Evolutionary conservation across 2,329 filamentous ascomycete genomes (phyloP), one percentile per base, ranked within the genome.

Genomic region (Cladosporium colombiae): DNA sequence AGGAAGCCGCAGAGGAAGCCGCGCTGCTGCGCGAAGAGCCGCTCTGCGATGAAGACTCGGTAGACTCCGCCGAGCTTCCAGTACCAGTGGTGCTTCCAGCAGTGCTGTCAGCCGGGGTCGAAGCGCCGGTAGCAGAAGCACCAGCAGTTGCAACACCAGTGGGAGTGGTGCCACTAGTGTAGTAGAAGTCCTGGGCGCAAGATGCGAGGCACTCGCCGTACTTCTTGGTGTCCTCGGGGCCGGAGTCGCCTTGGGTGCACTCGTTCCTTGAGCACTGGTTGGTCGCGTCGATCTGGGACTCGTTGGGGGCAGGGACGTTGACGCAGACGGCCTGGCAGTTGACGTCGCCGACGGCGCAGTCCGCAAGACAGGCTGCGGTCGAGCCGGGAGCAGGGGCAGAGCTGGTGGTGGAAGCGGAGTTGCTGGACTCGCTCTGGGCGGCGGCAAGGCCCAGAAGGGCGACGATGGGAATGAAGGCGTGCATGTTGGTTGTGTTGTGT

Each of bases 211-310:
- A 86, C 57, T 77, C 68, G 67, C 79, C 78, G 70, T 81, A 86
- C 66, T 75, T 75, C 62, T 80, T 68, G 37, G 80, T 82, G 66
- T 81, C 83, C 14, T 73, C 74, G 3, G 79, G 73, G 33, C 80
- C 78, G 53, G 84, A 83, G 68, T 80, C 78, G 64, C 84, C 84
- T 78, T 86, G 83, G 65, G 82, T 80, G 74, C 84, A 86, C 21
- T 63, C 61, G 62, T 80, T 77, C 55, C 78, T 78, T 56, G 82
- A 83, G 71, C 84, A 86, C 58, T 79, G 75, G 72, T 78, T 84
- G 73, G 83, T 85, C 66, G 80, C 78, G 71, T 83, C 80, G 71
- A 78, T 82, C 74, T 83, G 79, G 57, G 73, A 72, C n/a, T 80
- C 77, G 73, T 81, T 81, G 68, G 84, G 84, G 74, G 81, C 84